phyloP scores from a whole-genome alignment of 805 yeast genomes.

The Cyberlindnera euphorbiae region DNA sequence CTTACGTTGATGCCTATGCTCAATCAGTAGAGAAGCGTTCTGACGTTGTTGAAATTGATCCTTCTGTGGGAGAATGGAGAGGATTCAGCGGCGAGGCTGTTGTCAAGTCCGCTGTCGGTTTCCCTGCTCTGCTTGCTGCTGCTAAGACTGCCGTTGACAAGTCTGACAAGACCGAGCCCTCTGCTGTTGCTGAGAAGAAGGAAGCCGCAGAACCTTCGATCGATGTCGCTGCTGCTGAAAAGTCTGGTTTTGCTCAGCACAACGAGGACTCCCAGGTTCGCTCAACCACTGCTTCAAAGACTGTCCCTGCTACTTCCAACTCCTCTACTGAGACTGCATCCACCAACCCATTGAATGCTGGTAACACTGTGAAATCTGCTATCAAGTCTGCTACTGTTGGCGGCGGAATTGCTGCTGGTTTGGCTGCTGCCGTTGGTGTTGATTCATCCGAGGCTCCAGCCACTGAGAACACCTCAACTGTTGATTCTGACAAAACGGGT shows the following conservation, averaged over 20 bases:
- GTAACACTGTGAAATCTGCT: constrained; percentile 1
- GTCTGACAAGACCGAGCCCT: constrained; percentile 1
- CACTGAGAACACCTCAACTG: constrained; percentile 1
- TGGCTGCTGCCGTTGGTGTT: constrained; percentile 7
- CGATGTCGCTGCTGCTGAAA: constrained; percentile 4
- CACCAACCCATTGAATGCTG: constrained; percentile 1
- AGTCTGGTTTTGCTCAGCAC: constrained; percentile 13
- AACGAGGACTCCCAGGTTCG: constrained; percentile 6
- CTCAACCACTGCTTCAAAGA: constrained; percentile 20
- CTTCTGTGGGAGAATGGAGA: constrained; percentile 14
- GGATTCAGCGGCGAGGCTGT: constrained; percentile 8
- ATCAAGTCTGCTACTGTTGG: constrained; percentile 3
- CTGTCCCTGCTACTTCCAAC: constrained; percentile 13
- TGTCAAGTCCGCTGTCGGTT: constrained; percentile 15
- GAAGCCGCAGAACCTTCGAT: too few relatives aligned
- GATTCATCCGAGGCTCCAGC: constrained; percentile 1
- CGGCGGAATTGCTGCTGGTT: constrained; percentile 10
- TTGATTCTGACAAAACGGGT: constrained; percentile 8
- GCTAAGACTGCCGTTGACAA: constrained; percentile 8
- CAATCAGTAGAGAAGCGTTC: constrained; percentile 4
- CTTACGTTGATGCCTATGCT: constrained; percentile 17
- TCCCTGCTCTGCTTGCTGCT: constrained; percentile 10
- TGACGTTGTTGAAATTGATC: constrained; percentile 10
- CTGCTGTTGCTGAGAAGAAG: background rate
- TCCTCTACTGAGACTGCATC: background rate